These are phyloP conservation scores for Boletellus emodensis DNA, from an alignment of 768 basidiomycete species.

Conservation along the genomic window DNA sequence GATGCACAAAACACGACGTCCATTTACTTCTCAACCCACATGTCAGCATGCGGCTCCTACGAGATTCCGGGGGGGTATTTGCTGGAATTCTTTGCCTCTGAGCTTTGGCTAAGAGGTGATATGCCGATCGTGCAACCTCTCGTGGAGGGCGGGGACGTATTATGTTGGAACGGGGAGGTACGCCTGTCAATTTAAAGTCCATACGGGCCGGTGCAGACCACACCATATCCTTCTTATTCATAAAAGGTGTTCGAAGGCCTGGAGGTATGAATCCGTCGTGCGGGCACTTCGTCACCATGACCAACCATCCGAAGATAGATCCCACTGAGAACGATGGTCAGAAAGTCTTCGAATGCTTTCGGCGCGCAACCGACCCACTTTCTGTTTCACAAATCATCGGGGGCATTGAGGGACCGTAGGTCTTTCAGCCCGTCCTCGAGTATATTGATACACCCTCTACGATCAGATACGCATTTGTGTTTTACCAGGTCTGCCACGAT, in stretches of 20 bases:
- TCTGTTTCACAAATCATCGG: conserved; percentile 53
- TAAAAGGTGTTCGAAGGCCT: conserved; percentile 71
- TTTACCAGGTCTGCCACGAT: conserved; percentile 58
- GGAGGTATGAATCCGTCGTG: conserved; percentile 41
- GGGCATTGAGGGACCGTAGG: conserved; percentile 79
- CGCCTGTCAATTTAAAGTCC: conserved; percentile 8
- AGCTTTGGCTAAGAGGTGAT: conserved; percentile 67
- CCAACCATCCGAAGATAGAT: conserved; percentile 42
- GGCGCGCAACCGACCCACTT: conserved; percentile 22
- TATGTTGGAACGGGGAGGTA: conserved; percentile 90
- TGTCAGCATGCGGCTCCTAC: conserved; percentile 5
- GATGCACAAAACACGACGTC: conserved; percentile 48
- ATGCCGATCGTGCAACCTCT: conserved; percentile 66
- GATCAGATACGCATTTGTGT: conserved; percentile 74
- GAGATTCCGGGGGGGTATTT: conserved; percentile 20
- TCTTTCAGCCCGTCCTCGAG: conserved; percentile 8
- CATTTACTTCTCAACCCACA: conserved; percentile 12
- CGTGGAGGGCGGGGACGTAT: conserved; percentile 46
- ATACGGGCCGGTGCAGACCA: not conserved
- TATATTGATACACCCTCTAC: not conserved
- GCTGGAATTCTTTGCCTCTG: conserved; percentile 63
- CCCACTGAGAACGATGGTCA: conserved; percentile 70
- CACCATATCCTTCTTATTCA: not conserved
- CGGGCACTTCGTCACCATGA: not conserved
- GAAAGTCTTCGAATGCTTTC: conserved; percentile 41